phyloP scores from a whole-genome alignment of 208 protist genomes.

The Trypanosoma brucei region DNA sequence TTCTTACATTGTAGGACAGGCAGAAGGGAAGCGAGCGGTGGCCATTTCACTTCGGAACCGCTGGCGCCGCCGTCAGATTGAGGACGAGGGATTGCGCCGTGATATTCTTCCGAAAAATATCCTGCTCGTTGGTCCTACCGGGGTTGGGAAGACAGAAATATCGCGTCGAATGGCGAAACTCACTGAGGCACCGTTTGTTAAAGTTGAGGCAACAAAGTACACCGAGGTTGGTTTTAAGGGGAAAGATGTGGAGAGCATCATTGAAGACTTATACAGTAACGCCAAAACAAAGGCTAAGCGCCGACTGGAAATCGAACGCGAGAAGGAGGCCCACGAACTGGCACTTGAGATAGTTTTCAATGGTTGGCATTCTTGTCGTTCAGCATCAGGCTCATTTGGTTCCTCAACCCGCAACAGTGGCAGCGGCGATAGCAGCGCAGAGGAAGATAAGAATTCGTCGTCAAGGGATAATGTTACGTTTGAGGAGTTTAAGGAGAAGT shows the following conservation, averaged over 20 bases:
- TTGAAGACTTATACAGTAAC: conserved; percentile 93
- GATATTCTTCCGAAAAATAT: conserved; percentile 94
- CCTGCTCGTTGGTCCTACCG: conserved; percentile 90
- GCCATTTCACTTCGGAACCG: conserved; percentile 96
- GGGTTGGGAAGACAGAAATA: conserved; percentile 95
- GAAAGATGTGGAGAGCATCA: conserved; percentile 96
- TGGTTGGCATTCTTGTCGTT: conserved; percentile 47
- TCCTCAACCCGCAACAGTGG: neutral
- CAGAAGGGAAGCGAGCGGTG: conserved; percentile 93
- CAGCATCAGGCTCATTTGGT: conserved; percentile 16
- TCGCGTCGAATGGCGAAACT: conserved; percentile 95
- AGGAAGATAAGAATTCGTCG: conserved; percentile 15
- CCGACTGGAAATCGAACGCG: conserved; percentile 52
- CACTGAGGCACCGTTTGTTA: conserved; percentile 96
- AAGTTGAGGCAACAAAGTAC: conserved; percentile 98
- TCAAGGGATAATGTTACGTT: conserved; percentile 39
- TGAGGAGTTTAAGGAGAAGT: conserved; percentile 78
- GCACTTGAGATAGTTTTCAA: conserved; percentile 75
- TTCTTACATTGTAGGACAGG: conserved; percentile 95
- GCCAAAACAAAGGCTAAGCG: conserved; percentile 87
- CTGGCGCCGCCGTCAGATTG: conserved; percentile 86
- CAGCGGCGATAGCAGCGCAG: conserved; percentile 7
- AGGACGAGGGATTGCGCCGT: conserved; percentile 58
- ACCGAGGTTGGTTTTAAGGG: conserved; percentile 96
- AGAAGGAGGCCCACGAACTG: conserved; percentile 71